Base-by-base conservation (phyloP, 1,284 basidiomycete genomes). In the Peniophora sp. region DNA sequence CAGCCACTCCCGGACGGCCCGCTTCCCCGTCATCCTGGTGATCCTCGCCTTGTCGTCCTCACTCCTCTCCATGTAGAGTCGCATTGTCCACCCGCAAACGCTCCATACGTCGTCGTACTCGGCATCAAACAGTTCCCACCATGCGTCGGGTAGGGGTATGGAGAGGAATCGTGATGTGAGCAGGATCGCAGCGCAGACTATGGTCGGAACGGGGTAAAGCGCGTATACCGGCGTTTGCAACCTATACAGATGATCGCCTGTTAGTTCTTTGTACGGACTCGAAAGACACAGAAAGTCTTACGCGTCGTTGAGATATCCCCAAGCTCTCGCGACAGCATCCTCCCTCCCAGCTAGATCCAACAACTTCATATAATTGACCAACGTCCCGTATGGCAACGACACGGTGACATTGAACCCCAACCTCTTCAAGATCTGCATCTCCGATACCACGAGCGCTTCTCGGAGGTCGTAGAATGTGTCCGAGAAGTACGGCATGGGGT, bases 401-500 rank as follows among this genome's bases (percentile, higher is more conserved):
- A 96, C 92, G 60, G 87, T 76, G 48, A 93, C 88, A 60, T 93
- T 88, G 70, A 94, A 94, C 3, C 89, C 91, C 11, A 94, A 77
- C 35, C 94, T 81, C 69, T 99, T 99, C 55, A 99, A 76, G 17
- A 99, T 81, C 64, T 99, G 97, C 92, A 99, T 98, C 69, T 99
- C 97, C 1, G 88, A 85, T 14, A 97, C 86, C 20, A 97, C 92
- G 44, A 98, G 72, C 3, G 89, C 85, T 60, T 96, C 93, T 62
- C 92, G 94, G 57, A 88, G 72, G 55, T 92, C 88, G 67, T 94
- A 92, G 59, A 93, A 96, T 1, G 79, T 79, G 54, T 77, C 76
- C 8, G 86, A 81, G 62, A 91, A 92, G 67, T 93, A 95, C 18
- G 86, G 82, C 86, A 92, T 92, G 3, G 91, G 86, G 3, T 73